Evolutionary conservation across 768 basidiomycete species (phyloP).

Genomic region (Collybia sordida): DNA sequence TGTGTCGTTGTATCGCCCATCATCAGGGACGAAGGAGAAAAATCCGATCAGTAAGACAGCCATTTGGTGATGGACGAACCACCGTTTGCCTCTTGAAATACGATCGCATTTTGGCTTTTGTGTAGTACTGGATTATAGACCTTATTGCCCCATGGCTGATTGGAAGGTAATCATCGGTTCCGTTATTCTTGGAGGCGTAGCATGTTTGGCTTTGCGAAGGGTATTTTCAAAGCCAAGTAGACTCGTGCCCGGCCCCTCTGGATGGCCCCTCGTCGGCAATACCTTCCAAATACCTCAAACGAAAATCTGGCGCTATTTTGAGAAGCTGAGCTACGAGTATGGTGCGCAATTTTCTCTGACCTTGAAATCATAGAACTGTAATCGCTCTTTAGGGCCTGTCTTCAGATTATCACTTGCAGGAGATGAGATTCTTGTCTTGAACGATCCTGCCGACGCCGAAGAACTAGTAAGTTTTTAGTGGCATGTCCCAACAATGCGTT

Average conservation of each 20-base stretch:
- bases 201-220: too few relatives aligned
- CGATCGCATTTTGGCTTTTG: too few relatives aligned
- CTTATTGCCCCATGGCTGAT: too few relatives aligned
- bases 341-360: background rate
- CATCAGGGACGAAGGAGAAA: too few relatives aligned
- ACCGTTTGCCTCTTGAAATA: too few relatives aligned
- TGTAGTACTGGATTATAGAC: too few relatives aligned
- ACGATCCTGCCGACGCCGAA: slow-evolving; percentile 8
- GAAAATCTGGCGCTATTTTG: slow-evolving; percentile 10
- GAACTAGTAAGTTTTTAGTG: slow-evolving; percentile 6
- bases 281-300: slow-evolving; percentile 9
- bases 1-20: too few relatives aligned
- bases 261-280: slow-evolving; percentile 8
- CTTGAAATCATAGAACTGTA: background rate
- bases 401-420: slow-evolving; percentile 7
- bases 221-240: too few relatives aligned
- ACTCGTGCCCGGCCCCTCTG: slow-evolving; percentile 5
- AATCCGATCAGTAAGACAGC: too few relatives aligned
- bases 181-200: too few relatives aligned
- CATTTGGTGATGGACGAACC: too few relatives aligned
- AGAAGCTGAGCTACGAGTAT: slow-evolving; percentile 6
- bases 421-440: slow-evolving; percentile 7
- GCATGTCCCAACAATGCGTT: background rate
- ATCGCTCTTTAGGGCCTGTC: background rate
- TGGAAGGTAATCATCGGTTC: too few relatives aligned